phyloP scores from a whole-genome alignment of 2,329 filamentous ascomycete species.

The Cytospora piceae region DNA sequence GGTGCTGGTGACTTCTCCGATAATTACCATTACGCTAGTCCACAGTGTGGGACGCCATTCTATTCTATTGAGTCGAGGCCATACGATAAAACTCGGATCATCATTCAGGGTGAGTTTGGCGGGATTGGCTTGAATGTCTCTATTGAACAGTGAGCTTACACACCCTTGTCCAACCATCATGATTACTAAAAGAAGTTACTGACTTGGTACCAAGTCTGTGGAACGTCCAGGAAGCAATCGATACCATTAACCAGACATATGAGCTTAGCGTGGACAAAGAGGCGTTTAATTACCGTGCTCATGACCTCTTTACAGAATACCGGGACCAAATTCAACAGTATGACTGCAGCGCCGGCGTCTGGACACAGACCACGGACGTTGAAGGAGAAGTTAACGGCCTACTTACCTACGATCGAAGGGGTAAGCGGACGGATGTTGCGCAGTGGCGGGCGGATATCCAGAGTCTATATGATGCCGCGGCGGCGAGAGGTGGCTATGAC shows the following conservation, averaged over 20 bases:
- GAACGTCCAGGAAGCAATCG: conserved; percentile 63
- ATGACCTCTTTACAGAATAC: conserved; percentile 63
- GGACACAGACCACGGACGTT: conserved; percentile 76
- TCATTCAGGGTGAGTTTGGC: conserved; percentile 72
- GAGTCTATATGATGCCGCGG: conserved; percentile 61
- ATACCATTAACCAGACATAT: conserved; percentile 68
- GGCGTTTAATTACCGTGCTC: conserved; percentile 68
- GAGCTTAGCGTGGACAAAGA: conserved; percentile 63
- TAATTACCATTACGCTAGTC: conserved; percentile 73
- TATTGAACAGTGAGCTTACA: conserved; percentile 57
- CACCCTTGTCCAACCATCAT: not conserved
- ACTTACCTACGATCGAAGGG: conserved; percentile 67
- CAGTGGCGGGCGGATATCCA: conserved; percentile 66
- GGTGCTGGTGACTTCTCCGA: conserved; percentile 70
- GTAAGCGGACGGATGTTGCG: conserved; percentile 57
- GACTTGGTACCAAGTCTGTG: conserved; percentile 54
- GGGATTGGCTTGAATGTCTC: conserved; percentile 69
- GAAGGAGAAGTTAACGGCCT: conserved; percentile 76
- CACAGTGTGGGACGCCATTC: conserved; percentile 72
- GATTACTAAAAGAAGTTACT: not conserved
- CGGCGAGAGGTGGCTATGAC: conserved; percentile 28
- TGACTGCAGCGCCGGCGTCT: conserved; percentile 69
- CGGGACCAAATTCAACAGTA: conserved; percentile 63
- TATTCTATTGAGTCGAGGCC: conserved; percentile 61
- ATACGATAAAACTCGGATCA: conserved; percentile 63